Base-by-base conservation (phyloP, 2,329 filamentous ascomycete genomes). In the Claviceps arundinis region DNA sequence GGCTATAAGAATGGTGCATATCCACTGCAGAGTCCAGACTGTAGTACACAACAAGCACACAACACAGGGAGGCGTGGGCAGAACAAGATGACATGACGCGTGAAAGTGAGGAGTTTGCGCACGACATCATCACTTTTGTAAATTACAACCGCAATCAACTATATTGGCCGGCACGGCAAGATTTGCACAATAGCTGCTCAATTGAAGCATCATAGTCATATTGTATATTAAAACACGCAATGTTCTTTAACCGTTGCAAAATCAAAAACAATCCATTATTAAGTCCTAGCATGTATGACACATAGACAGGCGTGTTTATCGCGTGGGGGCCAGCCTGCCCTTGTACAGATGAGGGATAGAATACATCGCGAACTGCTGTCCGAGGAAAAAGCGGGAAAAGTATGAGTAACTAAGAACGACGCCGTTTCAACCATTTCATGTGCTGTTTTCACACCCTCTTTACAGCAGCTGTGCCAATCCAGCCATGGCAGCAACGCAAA, bases 401-500 rank as follows among this genome's bases (percentile, higher is more conserved):
- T 62, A 56, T 58, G 57, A 59, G 56, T 56, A 62, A 64, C 58
- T 64, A 57, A 59, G 58, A 65, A 62, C 60, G 65, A 68, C 64
- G 64, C 66, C 67, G 60, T 62, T 61, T 61, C 62, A 59, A 54
- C 62, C 56, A 60, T 58, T 59, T 62, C 56, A 60, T 62, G 57
- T 57, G 53, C 56, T 59, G 17, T 52, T 59, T 53, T 52, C 22
- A 19, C 48, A 43, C 46, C 38, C 45, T 52, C 5, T 5, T 75
- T 77, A 80, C 66, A 81, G 64, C 61, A 79, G 67, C 61, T 77
- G 73, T 52, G 72, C 70, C 54, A 78, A 52, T 48, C 65, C 74
- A 57, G 69, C 73, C 45, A 77, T 57, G 51, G 70, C 67, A 55
- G 69, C 73, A 50, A 77, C 65, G 53, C 68, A 72, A 45, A 80